Evolutionary conservation across 768 basidiomycete species (phyloP), one percentile per base, ranked within the genome.

Genomic region (Gloeopeniophorella convolvens): DNA sequence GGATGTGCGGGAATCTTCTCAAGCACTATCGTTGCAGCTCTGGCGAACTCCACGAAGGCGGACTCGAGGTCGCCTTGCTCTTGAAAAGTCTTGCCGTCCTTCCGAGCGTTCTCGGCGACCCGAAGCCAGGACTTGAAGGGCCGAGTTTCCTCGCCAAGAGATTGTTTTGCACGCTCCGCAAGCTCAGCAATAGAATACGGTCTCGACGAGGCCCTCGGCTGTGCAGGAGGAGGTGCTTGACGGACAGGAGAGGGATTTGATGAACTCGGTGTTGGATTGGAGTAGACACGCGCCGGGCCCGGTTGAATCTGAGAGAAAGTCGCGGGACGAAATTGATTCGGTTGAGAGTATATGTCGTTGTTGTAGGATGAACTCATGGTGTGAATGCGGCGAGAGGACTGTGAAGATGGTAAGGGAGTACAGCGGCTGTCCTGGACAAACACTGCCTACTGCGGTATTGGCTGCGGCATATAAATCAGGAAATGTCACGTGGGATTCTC

Each of bases 1-100:
- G 73, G 69, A 67, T 90, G 89, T 1, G 70, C 68, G 0, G 88
- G 88, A n/a, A 91, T 69, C 56, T 78, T 82, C 69, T 91, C 86
- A 10, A 88, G 75, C 18, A 89, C 84, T 50, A 90, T 69, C 1
- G 84, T 87, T 0, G 86, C 86, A 8, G 87, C 84, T 52, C 73
- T 78, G 3, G 87, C 87, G 42, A 77, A 79, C 54, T 79, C 73
- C 15, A 89, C 71, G 63, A 89, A 90, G 1, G 82, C 84, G n/a
- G 65, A 69, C 62, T 89, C 84, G 41, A 81, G 68, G 62, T 90
- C 80, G 1, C 75, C 74, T 16, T 68, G 66, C 30, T 73, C 70
- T 20, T 28, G 42, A 7, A 43, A 44, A 33, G 5, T 12, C 30
- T 54, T 54, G 30, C 46, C 52, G 24, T 73, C 72, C 59, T 73